Evolutionary conservation across 2,329 filamentous ascomycete genomes (phyloP), one percentile per base, ranked within the genome.

Genomic region (Stemphylium lycopersici): DNA sequence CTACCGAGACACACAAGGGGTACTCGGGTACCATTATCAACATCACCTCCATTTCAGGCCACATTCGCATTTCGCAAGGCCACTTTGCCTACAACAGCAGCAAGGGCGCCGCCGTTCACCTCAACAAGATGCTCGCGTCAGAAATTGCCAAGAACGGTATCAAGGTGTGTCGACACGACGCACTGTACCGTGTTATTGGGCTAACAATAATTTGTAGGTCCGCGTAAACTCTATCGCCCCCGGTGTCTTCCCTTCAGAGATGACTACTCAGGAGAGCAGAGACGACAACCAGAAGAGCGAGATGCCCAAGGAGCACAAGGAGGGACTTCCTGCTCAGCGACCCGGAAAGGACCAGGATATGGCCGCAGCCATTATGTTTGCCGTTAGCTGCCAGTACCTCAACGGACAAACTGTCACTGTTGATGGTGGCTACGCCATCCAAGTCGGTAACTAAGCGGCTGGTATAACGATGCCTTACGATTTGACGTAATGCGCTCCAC

Each of bases 331-430:
- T 6, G 79, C 81, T 5, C 73, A 74, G 54, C 66, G 82, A 38
- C 83, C 83, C 0, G 85, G 84, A 0, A 80, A 83, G 22, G 85
- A 87, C 58, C 70, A 80, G 29, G 84, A 87, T 64, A 86, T 87
- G 79, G 84, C 82, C 0, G 78, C 79, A 37, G 81, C 81, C 0
- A 77, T 86, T 3, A 68, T 87, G 22, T 86, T 83, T 56, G 74
- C 78, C 15, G 81, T 79, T n/a, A 73, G 64, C 29, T 80, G 76
- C 61, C 79, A 79, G 61, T 83, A 81, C 57, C 66, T 82, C 11
- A 83, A 83, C 54, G 80, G 80, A 6, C 69, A 69, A 67, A 79
- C 75, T 1, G 69, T 83, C 18, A 76, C 79, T 1, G 80, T 85
- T 4, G 83, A 85, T 66, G 83, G 83, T 5, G 83, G 82, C 0